These are phyloP conservation scores for Neltuma alba DNA, from an alignment of 306 rosid species.

Conservation along the genomic window DNA sequence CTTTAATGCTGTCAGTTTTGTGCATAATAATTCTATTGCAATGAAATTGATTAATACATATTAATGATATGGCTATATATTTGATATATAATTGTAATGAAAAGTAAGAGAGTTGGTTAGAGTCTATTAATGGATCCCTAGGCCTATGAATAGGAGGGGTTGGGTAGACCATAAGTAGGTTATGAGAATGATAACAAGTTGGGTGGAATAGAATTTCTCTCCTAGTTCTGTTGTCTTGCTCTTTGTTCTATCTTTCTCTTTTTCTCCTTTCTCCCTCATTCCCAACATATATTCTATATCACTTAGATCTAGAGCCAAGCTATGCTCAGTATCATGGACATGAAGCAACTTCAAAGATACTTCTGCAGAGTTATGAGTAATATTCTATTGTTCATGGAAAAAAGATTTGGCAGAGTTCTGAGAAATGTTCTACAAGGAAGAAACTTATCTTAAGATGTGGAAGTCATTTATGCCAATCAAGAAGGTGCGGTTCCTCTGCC, in stretches of 20 bases:
- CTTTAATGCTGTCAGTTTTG: conserved; percentile 13
- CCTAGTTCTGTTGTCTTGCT: background rate
- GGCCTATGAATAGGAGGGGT: background rate
- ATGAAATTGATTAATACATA: background rate
- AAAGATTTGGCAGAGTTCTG: too few relatives aligned
- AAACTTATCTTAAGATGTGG: too few relatives aligned
- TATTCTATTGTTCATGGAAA: too few relatives aligned
- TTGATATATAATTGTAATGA: background rate
- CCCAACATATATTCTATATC: background rate
- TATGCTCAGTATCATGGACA: too few relatives aligned
- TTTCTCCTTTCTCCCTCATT: background rate
- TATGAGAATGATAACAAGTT: background rate
- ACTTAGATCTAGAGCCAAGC: too few relatives aligned
- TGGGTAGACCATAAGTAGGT: background rate
- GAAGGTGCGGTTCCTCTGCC: too few relatives aligned
- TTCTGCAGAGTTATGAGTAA: too few relatives aligned
- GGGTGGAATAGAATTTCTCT: background rate
- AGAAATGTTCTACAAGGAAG: too few relatives aligned
- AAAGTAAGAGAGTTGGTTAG: background rate
- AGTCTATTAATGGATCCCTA: background rate
- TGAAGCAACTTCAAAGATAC: too few relatives aligned
- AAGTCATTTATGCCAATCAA: too few relatives aligned
- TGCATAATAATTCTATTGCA: conserved; percentile 26
- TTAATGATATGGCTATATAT: background rate
- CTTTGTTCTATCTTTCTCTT: too few relatives aligned